phyloP scores from a whole-genome alignment of 306 rosid species.

The Nissolia schottii region DNA sequence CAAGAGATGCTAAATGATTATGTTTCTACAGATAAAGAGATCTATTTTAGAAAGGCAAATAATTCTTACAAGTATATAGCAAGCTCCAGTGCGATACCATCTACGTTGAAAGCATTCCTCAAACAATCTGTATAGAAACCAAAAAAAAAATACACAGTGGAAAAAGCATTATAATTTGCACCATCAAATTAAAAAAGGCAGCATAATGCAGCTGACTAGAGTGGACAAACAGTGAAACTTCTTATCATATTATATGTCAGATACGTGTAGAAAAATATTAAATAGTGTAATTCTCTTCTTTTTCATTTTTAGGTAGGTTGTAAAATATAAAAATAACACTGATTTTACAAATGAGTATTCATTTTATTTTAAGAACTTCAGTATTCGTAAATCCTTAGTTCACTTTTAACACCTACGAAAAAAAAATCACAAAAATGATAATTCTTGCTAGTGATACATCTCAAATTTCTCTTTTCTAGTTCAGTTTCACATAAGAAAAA shows the following conservation, averaged over 20 bases:
- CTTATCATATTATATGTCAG: not conserved
- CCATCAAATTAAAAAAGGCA: not conserved
- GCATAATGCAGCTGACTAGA: not conserved
- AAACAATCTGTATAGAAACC: slow-evolving; percentile 61
- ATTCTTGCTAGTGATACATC: not conserved
- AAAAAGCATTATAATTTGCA: not conserved
- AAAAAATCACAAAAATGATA: not conserved
- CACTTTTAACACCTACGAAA: not conserved
- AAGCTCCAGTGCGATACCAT: slow-evolving; percentile 98
- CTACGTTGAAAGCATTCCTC: slow-evolving; percentile 99
- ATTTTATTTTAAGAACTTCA: not conserved
- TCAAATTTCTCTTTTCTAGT: not conserved
- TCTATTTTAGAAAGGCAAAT: slow-evolving; percentile 8
- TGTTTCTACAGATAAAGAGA: not conserved
- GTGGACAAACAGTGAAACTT: not conserved
- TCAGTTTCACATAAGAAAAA: not conserved
- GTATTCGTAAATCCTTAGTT: not conserved
- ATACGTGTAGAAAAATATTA: not conserved
- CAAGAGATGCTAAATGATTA: slow-evolving; percentile 14
- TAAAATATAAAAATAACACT: not conserved
- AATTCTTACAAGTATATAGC: slow-evolving; percentile 88
- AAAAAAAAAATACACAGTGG: not conserved
- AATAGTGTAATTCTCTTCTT: not conserved
- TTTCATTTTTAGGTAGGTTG: not conserved
- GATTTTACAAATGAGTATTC: not conserved